phyloP scores from a whole-genome alignment of 495 filamentous ascomycete species.

The Durotheca rogersii region DNA sequence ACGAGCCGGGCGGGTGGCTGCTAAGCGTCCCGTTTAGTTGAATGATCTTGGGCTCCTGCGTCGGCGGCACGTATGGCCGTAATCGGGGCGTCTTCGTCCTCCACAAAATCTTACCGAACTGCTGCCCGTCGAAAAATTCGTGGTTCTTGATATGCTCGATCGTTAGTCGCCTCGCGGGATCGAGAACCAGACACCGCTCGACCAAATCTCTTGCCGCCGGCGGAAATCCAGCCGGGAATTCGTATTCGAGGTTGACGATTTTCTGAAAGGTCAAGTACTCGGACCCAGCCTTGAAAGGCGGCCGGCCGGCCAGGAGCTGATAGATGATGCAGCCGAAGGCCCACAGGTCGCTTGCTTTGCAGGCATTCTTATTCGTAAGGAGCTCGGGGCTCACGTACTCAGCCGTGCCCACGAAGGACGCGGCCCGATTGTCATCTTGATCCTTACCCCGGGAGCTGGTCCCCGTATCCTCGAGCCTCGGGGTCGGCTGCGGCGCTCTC shows the following conservation, averaged over 20 bases:
- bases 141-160: conserved; percentile 98
- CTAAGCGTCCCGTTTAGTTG: conserved; percentile 67
- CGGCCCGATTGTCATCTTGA: conserved; percentile 65
- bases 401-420: conserved; percentile 96
- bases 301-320: conserved; percentile 87
- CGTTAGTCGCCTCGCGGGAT: conserved; percentile 81
- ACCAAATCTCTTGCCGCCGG: conserved; percentile 86
- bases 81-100: conserved; percentile 86
- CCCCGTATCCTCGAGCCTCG: conserved; percentile 36
- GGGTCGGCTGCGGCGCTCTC: conserved; percentile 48
- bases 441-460: conserved; percentile 42
- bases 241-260: conserved; percentile 90
- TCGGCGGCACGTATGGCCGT: conserved; percentile 79
- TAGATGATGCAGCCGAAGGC: conserved; percentile 99
- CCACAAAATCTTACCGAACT: conserved; percentile 86
- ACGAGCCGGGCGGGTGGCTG: conserved; percentile 52
- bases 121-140: conserved; percentile 90
- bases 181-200: conserved; percentile 86
- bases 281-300: conserved; percentile 96
- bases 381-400: conserved; percentile 98
- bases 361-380: conserved; percentile 91
- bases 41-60: conserved; percentile 72
- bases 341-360: conserved; percentile 98
- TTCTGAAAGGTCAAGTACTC: conserved; percentile 99
- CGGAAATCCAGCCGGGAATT: conserved; percentile 90